Base-by-base conservation (phyloP, 495 filamentous ascomycete species). In the Annulohypoxylon nitens region DNA sequence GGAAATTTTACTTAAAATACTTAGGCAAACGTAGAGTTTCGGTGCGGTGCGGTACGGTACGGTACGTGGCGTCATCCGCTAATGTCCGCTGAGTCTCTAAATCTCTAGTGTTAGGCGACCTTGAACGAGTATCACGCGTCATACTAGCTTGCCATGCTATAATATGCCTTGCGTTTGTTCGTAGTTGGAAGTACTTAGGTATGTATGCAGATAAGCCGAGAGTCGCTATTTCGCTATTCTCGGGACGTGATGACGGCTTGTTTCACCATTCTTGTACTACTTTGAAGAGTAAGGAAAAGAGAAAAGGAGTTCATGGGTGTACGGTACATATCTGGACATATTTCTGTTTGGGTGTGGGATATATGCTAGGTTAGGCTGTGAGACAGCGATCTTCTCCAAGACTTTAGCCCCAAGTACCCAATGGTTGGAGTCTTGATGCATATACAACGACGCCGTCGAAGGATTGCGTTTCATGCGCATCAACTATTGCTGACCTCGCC, bases 21-120 rank as follows among this genome's bases (percentile, higher is more conserved):
- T 47, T 33, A 57, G 16, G 12, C 59, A 71, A 39, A 75, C 51
- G 63, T 26, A 75, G 20, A 68, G 67, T 71, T 75, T 75, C 72
- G 72, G 72, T 71, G 67, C 76, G 76, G 76, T 76, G 74, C 76
- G 76, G 76, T 76, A 71, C 76, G 76, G 76, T 78, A 71, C 76
- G 76, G 76, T 78, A 71, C 76, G 76, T 78, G 67, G 77, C 77
- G 77, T 69, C 61, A 77, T 71, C 77, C 77, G 72, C 69, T 16
- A 30, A 33, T 25, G 64, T 65, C 69, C 69, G 69, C 41, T 25
- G 64, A 64, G 26, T 57, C 59, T 50, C 16, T 70, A 39, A 67
- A 6, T 25, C 53, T 8, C 66, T 60, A 74, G 67, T 69, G 53
- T 37, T 69, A 54, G 48, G 43, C 18, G 63, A 47, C 48, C 57